Conservation (phyloP, 1,139 yeast species). For the Blastobotrys aristatus region DNA sequence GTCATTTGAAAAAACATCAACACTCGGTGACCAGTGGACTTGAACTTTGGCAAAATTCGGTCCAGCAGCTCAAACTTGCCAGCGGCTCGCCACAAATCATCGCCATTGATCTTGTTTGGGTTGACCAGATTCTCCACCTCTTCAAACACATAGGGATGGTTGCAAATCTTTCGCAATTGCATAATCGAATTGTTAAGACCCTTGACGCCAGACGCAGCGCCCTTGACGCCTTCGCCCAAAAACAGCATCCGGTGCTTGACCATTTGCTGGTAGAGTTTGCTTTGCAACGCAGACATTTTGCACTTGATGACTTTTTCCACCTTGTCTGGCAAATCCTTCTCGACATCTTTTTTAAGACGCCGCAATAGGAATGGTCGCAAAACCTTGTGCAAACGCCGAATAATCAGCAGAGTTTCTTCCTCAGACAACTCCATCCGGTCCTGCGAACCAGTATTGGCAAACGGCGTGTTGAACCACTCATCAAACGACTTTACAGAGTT, state of each 20-base stretch:
- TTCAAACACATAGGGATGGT: slow-evolving; percentile 95
- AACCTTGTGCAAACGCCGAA: slow-evolving; percentile 93
- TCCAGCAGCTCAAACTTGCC: slow-evolving; percentile 93
- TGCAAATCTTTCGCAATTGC: slow-evolving; percentile 95
- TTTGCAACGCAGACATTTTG: slow-evolving; percentile 85
- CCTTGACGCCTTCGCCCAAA: slow-evolving; percentile 48
- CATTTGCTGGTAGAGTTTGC: slow-evolving; percentile 78
- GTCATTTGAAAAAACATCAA: slow-evolving; percentile 97
- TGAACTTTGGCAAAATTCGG: slow-evolving; percentile 81
- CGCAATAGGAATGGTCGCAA: slow-evolving; percentile 90
- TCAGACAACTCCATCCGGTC: slow-evolving; percentile 92
- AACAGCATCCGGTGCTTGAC: slow-evolving; percentile 86
- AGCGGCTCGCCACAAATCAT: slow-evolving; percentile 75
- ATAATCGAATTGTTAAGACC: slow-evolving; percentile 91
- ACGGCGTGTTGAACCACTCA: slow-evolving; percentile 98
- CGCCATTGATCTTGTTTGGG: slow-evolving; percentile 58
- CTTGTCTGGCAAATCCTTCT: slow-evolving; percentile 91
- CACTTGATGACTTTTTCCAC: slow-evolving; percentile 94
- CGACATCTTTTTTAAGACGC: slow-evolving; percentile 95
- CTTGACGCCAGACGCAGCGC: slow-evolving; percentile 67
- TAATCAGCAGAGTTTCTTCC: slow-evolving; percentile 92
- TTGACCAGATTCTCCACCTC: slow-evolving; percentile 86
- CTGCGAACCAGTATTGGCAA: slow-evolving; percentile 91
- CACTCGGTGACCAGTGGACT: slow-evolving; percentile 81
- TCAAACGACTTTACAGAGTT: slow-evolving; percentile 97